Evolutionary conservation across 352 stramenopile species (phyloP).

Genomic region (Phytophthora agathidicida): DNA sequence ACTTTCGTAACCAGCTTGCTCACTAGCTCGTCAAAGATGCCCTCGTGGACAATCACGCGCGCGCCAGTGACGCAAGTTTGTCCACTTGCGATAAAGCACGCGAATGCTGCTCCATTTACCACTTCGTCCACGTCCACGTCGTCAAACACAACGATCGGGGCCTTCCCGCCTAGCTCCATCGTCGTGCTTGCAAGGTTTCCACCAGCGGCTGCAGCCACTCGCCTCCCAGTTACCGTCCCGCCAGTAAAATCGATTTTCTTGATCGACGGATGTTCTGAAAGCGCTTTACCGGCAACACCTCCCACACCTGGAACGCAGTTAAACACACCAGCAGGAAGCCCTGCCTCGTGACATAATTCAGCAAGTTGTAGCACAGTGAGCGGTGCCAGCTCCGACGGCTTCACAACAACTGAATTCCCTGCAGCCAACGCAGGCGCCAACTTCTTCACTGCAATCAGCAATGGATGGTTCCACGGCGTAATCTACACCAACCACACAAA

Average conservation of each 20-base stretch:
- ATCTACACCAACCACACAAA: conserved; percentile 40
- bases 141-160: conserved; percentile 69
- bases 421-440: conserved; percentile 65
- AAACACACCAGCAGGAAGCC: conserved; percentile 50
- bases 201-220: conserved; percentile 43
- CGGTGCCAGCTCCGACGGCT: conserved; percentile 84
- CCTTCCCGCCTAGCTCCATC: conserved; percentile 80
- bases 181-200: conserved; percentile 52
- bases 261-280: conserved; percentile 39
- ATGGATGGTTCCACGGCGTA: conserved; percentile 83
- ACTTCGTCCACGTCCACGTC: conserved; percentile 67
- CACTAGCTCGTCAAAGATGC: conserved; percentile 79
- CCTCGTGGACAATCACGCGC: conserved; percentile 86
- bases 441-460: conserved; percentile 85
- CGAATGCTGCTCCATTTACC: conserved; percentile 69
- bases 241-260: conserved; percentile 71
- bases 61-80: conserved; percentile 85
- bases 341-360: conserved; percentile 42
- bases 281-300: conserved; percentile 38
- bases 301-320: conserved; percentile 55
- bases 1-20: conserved; percentile 58
- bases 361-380: conserved; percentile 56
- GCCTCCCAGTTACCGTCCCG: conserved; percentile 41
- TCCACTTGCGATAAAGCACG: conserved; percentile 72
- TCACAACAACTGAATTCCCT: conserved; percentile 86